Evolutionary conservation across 371 early-diverging fungal genomes (phyloP).

Genomic region (Mortierella sp.): DNA sequence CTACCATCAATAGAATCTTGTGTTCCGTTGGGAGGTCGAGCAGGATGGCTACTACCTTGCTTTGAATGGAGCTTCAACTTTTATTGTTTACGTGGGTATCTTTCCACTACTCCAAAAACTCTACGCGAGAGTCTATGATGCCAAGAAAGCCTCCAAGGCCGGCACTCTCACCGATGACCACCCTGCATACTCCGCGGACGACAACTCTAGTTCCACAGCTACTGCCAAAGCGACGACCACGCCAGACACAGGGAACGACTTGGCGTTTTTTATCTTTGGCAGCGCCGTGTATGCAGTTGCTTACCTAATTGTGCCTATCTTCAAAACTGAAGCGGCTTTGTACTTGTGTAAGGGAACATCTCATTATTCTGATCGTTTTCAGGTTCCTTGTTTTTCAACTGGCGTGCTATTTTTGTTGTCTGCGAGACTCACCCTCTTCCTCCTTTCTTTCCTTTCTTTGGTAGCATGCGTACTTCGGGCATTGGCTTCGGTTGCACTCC

Average conservation of each 20-base stretch:
- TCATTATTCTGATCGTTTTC: not conserved
- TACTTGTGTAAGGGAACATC: constrained; percentile 24
- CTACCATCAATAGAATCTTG: constrained; percentile 26
- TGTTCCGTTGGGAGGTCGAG: constrained; percentile 27
- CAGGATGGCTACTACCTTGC: constrained; percentile 16
- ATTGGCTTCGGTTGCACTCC: constrained; percentile 14
- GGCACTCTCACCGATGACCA: not conserved
- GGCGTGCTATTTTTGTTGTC: not conserved
- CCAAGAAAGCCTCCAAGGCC: constrained; percentile 9
- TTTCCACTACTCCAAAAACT: constrained; percentile 34
- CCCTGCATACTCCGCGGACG: not conserved
- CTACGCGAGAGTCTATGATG: constrained; percentile 10
- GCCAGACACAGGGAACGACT: constrained; percentile 13
- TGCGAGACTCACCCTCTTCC: not conserved
- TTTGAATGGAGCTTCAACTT: constrained; percentile 18
- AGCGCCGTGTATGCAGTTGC: not conserved
- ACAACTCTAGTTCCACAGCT: not conserved
- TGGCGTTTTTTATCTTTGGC: constrained; percentile 38
- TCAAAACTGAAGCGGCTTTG: constrained; percentile 14
- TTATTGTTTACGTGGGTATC: constrained; percentile 34
- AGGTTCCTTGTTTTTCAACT: not conserved
- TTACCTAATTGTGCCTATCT: constrained; percentile 16
- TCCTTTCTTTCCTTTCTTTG: not conserved
- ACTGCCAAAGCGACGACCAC: not conserved
- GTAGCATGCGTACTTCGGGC: constrained; percentile 28